Conservation (phyloP, 768 basidiomycete species). For the Serendipita sp. region DNA sequence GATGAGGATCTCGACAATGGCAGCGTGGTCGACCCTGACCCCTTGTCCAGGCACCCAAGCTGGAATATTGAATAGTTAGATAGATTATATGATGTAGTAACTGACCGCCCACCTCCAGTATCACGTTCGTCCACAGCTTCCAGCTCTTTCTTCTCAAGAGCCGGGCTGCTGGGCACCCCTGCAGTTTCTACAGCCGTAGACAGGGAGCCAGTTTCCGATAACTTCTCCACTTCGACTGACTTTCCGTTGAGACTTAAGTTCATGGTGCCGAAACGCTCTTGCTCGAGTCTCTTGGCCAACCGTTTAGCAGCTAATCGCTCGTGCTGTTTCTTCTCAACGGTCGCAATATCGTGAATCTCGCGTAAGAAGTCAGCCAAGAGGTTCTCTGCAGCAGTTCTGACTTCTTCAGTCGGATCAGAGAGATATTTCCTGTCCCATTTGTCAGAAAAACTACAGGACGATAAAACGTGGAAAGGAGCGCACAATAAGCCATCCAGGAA, state of each 20-base stretch:
- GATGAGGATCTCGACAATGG: conserved; percentile 87
- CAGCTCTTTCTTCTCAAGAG: conserved; percentile 21
- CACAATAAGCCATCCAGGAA: conserved; percentile 88
- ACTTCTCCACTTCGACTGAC: conserved; percentile 28
- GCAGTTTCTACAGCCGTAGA: not conserved
- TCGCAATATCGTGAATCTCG: conserved; percentile 76
- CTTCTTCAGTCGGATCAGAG: conserved; percentile 87
- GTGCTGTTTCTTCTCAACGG: conserved; percentile 51
- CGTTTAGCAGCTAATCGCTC: conserved; percentile 33
- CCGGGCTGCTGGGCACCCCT: not conserved
- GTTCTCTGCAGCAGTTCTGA: conserved; percentile 79
- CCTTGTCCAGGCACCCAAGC: conserved; percentile 92
- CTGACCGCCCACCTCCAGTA: conserved; percentile 38
- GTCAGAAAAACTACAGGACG: not conserved
- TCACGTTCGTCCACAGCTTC: conserved; percentile 41
- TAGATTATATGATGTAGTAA: not conserved
- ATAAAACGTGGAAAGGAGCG: conserved; percentile 21
- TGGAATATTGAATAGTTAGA: conserved; percentile 17
- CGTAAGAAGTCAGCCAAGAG: conserved; percentile 77
- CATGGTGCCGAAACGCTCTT: conserved; percentile 18
- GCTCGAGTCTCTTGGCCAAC: conserved; percentile 27
- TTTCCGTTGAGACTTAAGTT: not conserved
- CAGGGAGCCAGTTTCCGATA: conserved; percentile 43
- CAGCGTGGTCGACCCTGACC: conserved; percentile 75
- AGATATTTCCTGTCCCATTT: conserved; percentile 61